A percentile compares a stretch with the other conserved stretches of the same genome.
phyloP scores from a whole-genome alignment of 1,284 basidiomycete species.

The Puccinia polysora region DNA sequence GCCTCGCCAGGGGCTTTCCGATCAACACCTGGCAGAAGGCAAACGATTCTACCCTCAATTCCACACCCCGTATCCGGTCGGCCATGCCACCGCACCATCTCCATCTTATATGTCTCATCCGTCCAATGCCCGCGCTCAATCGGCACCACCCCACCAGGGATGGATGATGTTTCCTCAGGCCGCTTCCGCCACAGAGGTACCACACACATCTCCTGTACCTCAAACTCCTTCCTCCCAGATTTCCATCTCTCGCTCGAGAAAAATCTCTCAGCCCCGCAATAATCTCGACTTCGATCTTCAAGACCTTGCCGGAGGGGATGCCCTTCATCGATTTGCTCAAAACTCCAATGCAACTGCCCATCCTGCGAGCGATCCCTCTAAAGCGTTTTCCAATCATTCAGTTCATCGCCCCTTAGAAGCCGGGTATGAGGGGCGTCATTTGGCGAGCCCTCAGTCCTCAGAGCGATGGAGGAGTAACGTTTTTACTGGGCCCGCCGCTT shows the following conservation, averaged over 20 bases:
- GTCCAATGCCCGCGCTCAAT: not conserved
- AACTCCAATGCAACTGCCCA: not conserved
- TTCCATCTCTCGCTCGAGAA: not conserved
- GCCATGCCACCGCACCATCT: not conserved
- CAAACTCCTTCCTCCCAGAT: not conserved
- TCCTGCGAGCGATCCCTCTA: too few species aligned
- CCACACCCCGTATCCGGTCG: too few species aligned
- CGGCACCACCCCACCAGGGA: not conserved
- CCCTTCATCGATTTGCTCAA: not conserved
- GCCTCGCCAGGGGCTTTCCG: too few species aligned
- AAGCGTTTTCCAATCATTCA: not conserved
- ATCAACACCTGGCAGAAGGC: too few species aligned
- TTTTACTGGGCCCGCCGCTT: not conserved
- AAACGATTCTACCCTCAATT: too few species aligned
- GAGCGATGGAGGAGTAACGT: not conserved
- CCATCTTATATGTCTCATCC: not conserved
- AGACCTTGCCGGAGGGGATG: slow-evolving; percentile 9
- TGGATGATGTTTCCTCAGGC: not conserved
- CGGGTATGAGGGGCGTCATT: not conserved
- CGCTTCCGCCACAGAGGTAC: not conserved
- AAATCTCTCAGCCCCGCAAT: not conserved
- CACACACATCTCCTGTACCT: not conserved
- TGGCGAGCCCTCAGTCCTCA: not conserved
- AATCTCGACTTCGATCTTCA: slow-evolving; percentile 12
- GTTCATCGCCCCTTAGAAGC: not conserved